These are phyloP conservation scores for Rosa multiflora DNA, from an alignment of 306 rosid genomes.

Conservation along the genomic window DNA sequence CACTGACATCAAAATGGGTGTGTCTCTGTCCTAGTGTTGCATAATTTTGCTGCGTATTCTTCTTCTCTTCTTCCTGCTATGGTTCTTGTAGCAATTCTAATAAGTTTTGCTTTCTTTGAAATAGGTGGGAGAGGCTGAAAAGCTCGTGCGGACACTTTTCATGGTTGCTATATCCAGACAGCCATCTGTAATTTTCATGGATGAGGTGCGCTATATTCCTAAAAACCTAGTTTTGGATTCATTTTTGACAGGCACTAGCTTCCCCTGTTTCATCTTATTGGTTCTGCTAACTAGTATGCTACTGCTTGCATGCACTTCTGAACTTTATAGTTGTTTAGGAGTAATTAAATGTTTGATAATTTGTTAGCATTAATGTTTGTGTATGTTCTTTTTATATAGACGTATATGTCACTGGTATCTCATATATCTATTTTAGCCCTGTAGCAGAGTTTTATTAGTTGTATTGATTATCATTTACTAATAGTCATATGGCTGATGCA, in stretches of 20 bases:
- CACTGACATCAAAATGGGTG: conserved; percentile 98
- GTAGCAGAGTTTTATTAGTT: background rate
- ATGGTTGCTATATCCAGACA: conserved; percentile 90
- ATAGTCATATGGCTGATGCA: background rate
- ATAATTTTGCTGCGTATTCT: background rate
- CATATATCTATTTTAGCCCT: background rate
- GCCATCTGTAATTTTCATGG: conserved; percentile 96
- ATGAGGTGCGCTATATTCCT: conserved; percentile 61
- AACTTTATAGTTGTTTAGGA: conserved; percentile 1
- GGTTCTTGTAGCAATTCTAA: conserved; percentile 20
- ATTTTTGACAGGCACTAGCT: background rate
- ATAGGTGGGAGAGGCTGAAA: conserved; percentile 96
- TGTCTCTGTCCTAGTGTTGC: conserved; percentile 28
- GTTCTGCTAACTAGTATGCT: conserved; percentile 8
- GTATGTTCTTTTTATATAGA: background rate
- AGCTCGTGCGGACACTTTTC: conserved; percentile 93
- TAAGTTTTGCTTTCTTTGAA: conserved; percentile 30
- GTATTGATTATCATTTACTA: background rate
- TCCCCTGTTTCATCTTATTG: conserved; percentile 5
- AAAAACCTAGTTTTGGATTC: background rate
- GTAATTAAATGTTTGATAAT: background rate
- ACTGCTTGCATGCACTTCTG: background rate
- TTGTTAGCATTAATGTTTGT: background rate
- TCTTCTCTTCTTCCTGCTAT: conserved; percentile 14
- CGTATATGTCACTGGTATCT: background rate